These are phyloP conservation scores for Fusarium cyanostomum DNA, from an alignment of 2,329 filamentous ascomycete genomes.

Conservation along the genomic window DNA sequence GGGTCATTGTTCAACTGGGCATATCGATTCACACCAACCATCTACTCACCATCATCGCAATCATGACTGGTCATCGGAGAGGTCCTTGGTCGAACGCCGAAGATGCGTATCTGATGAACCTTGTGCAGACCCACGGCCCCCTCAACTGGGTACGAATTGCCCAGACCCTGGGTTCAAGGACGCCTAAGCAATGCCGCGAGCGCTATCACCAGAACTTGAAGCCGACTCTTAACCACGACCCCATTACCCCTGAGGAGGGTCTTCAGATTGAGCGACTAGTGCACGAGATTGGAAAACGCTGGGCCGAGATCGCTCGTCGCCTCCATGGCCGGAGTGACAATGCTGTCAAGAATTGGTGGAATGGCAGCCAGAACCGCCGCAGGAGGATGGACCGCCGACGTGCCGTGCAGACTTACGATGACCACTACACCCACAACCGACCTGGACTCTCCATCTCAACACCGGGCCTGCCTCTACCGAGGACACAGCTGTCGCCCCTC, in stretches of 20 bases:
- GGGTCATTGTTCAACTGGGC: not conserved
- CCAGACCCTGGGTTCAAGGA: constrained; percentile 76
- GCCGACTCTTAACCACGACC: constrained; percentile 75
- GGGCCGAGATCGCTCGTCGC: constrained; percentile 89
- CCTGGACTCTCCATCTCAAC: constrained; percentile 45
- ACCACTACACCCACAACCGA: constrained; percentile 38
- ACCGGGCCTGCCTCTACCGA: constrained; percentile 23
- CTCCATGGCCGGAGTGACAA: constrained; percentile 91
- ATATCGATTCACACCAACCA: not conserved
- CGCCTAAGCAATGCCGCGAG: constrained; percentile 95
- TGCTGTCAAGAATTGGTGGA: constrained; percentile 98
- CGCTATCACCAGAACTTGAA: constrained; percentile 94
- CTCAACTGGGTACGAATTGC: constrained; percentile 94
- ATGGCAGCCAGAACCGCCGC: constrained; percentile 87
- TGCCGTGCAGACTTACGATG: constrained; percentile 37
- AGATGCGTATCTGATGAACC: constrained; percentile 74
- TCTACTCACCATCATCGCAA: not conserved
- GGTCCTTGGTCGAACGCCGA: constrained; percentile 87
- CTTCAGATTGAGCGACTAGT: constrained; percentile 81
- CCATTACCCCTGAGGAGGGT: constrained; percentile 77
- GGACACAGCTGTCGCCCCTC: constrained; percentile 27
- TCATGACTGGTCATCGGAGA: constrained; percentile 54
- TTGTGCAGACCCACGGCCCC: constrained; percentile 76
- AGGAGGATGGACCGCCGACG: constrained; percentile 59
- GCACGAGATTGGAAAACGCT: constrained; percentile 80